Conservation (phyloP, 257 asterid genomes). For the Agastache rugosa region DNA sequence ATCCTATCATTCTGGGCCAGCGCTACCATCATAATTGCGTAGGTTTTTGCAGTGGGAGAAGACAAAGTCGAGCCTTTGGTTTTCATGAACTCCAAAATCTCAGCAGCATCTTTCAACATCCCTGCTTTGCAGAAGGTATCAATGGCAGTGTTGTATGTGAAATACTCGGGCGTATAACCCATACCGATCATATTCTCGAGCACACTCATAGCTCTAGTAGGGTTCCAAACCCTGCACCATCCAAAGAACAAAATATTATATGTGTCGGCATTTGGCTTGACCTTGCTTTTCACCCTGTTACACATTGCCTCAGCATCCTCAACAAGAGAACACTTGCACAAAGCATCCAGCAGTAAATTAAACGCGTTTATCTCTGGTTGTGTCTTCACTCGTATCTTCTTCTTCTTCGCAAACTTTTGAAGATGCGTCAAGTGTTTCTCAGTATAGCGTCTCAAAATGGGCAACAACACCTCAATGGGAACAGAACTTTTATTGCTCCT, state of each 20-base stretch:
- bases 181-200: conserved; percentile 77
- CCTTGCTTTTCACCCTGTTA: conserved; percentile 60
- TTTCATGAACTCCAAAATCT: conserved; percentile 81
- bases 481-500: conserved; percentile 61
- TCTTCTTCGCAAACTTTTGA: conserved; percentile 85
- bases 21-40: conserved; percentile 76
- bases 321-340: conserved; percentile 88
- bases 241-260: conserved; percentile 87
- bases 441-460: conserved; percentile 65
- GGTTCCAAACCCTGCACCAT: conserved; percentile 90
- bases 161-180: conserved; percentile 80
- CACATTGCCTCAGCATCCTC: conserved; percentile 85
- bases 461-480: conserved; percentile 71
- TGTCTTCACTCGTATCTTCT: conserved; percentile 84
- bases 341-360: conserved; percentile 78
- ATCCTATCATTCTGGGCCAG: conserved; percentile 68
- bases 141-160: conserved; percentile 83
- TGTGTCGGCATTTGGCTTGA: conserved; percentile 76
- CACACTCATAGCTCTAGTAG: conserved; percentile 65
- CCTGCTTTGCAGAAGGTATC: conserved; percentile 90
- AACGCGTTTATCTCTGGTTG: conserved; percentile 89
- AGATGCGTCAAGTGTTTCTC: conserved; percentile 88
- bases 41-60: conserved; percentile 91
- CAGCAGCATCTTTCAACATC: conserved; percentile 77
- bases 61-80: conserved; percentile 76